Base-by-base conservation (phyloP, 192 early-diverging fungal species). In the Mycoemilia scoparia region DNA sequence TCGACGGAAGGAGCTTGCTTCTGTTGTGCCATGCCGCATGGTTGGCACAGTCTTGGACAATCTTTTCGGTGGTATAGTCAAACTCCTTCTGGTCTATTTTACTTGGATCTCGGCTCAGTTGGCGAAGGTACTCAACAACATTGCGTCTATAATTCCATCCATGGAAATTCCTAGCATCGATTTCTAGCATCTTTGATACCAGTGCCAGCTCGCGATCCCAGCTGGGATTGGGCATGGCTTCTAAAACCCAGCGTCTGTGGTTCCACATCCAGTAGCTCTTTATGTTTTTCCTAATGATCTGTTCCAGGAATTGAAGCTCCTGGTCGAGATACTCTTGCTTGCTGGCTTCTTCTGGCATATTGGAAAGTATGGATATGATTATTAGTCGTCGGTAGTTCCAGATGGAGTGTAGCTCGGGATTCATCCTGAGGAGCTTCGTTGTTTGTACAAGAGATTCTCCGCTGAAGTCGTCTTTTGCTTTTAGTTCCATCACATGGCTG, bases 181-280 rank as follows among this genome's bases (percentile, higher is more conserved):
- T 26, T 4, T 78, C 73, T 35, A 98, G 49, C 57, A 96, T 73
- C 53, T 72, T 74, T 18, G 51, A 62, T 5, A 86, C 70, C 36
- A 96, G 57, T 18, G 42, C 53, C 15, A 96, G 53, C 49, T 98
- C 95, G 1, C 51, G 47, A 12, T 67, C 48, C 89, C 89, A 96
- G 20, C 64, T 56, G 9, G 87, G 80, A 2, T 53, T 35, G 5
- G 77, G 80, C 65, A 86, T 76, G 17, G 57, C 57, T 13, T 74
- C 58, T 11, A 98, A 64, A 15, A 79, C 73, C 91, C 91, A 98
- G 32, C 79, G 54, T 10, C 95, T 76, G 60, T 98, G 95, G 52
- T 84, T 84, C 82, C 87, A 98, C 40, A 93, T 73, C 79, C 85
- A 96, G 61, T 98, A 98, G 8, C 85, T 91, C 51, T 98, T 98